Conservation (phyloP, 1,284 basidiomycete species). For the Heterobasidion irregulare region DNA sequence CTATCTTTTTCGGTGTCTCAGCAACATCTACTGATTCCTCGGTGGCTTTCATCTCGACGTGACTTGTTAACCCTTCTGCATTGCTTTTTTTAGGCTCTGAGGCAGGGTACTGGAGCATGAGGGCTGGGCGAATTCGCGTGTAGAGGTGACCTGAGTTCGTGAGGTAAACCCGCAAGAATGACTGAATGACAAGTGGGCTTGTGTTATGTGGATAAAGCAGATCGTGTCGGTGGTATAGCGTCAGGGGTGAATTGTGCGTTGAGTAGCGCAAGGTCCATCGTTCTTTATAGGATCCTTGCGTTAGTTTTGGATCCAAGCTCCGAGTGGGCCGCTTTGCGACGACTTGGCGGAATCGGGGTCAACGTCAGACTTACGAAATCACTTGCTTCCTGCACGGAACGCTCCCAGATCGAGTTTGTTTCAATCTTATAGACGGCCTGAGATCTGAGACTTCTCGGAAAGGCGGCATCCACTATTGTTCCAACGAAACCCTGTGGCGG, state of each 20-base stretch:
- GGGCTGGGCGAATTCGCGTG: not conserved
- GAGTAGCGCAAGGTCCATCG: not conserved
- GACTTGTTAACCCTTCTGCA: not conserved
- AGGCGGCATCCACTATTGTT: no score
- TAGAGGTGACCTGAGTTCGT: not conserved
- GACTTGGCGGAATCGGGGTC: not conserved
- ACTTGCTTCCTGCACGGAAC: not conserved
- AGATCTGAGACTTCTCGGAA: no score
- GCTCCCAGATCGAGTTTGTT: no score
- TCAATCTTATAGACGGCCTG: no score
- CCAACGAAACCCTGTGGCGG: no score
- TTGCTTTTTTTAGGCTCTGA: not conserved
- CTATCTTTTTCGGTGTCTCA: conserved; percentile 7
- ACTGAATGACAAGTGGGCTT: not conserved
- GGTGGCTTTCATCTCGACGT: not conserved
- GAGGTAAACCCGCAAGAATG: not conserved
- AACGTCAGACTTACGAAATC: not conserved
- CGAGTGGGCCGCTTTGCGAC: not conserved
- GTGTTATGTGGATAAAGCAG: not conserved
- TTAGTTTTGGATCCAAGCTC: not conserved
- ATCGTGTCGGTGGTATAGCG: not conserved
- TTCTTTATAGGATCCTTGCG: not conserved
- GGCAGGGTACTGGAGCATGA: not conserved
- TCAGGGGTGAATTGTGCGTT: not conserved
- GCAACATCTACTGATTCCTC: not conserved